A percentile compares a stretch with the other conserved stretches of the same genome.
Evolutionary conservation across 2,329 filamentous ascomycete species (phyloP).

Genomic region (Cordyceps cateniannulata): DNA sequence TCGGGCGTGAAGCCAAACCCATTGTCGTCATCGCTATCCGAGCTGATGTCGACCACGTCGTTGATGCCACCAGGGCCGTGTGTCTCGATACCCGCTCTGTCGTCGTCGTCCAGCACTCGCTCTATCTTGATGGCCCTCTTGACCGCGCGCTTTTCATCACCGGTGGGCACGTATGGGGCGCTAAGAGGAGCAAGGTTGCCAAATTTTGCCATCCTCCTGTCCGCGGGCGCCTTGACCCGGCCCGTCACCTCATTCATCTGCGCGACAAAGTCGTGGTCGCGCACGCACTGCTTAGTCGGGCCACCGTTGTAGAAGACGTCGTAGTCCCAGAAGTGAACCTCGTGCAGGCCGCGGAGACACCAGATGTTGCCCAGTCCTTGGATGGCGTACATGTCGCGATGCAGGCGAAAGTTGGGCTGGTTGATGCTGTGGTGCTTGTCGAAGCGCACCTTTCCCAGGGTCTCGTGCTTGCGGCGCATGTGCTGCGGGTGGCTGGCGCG

Average conservation of each 20-base stretch:
- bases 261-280: constrained; percentile 25
- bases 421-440: constrained; percentile 23
- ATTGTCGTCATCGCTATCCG: too few relatives aligned
- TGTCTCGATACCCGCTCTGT: too few relatives aligned
- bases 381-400: constrained; percentile 31
- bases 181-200: constrained; percentile 19
- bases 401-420: constrained; percentile 35
- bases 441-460: constrained; percentile 16
- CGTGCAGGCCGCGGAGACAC: constrained; percentile 36
- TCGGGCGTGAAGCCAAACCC: too few relatives aligned
- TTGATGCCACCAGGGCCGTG: too few relatives aligned
- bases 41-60: too few relatives aligned
- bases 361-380: constrained; percentile 40
- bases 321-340: constrained; percentile 36
- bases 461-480: constrained; percentile 34
- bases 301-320: constrained; percentile 17
- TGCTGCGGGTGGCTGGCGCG: constrained; percentile 27
- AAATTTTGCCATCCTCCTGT: constrained; percentile 16
- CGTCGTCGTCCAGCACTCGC: neutral
- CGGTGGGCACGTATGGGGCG: rapidly evolving
- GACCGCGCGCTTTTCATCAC: neutral
- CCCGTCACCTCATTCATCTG: constrained; percentile 22
- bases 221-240: constrained; percentile 14
- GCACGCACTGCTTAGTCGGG: constrained; percentile 14
- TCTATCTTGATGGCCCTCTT: neutral